phyloP scores from a whole-genome alignment of 1,139 yeast genomes.

The Debaryomyces sp. region DNA sequence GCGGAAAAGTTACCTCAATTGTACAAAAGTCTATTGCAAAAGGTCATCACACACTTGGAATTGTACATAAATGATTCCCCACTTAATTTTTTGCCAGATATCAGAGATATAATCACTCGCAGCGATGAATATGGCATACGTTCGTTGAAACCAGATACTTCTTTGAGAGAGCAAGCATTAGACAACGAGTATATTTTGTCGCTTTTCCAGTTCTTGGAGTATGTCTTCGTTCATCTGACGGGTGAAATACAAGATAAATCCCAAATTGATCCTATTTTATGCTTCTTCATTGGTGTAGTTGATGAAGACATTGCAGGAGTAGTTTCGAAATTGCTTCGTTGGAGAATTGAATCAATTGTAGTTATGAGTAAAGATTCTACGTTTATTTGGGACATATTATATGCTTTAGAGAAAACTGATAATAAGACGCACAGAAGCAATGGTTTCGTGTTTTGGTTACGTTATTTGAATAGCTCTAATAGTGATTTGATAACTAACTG shows the following conservation, averaged over 20 bases:
- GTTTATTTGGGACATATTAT: constrained; percentile 50
- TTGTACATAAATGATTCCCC: constrained; percentile 17
- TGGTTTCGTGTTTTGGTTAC: constrained; percentile 57
- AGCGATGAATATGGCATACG: not conserved
- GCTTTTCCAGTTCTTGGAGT: constrained; percentile 20
- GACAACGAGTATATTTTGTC: constrained; percentile 5
- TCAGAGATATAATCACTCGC: constrained; percentile 11
- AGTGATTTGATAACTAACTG: constrained; percentile 18
- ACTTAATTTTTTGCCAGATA: constrained; percentile 25
- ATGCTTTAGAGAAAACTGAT: constrained; percentile 30
- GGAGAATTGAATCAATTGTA: constrained; percentile 47
- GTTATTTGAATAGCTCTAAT: constrained; percentile 40
- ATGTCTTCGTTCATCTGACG: constrained; percentile 15
- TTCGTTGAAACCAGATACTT: not conserved
- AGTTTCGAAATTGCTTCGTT: constrained; percentile 45
- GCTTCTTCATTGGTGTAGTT: constrained; percentile 32
- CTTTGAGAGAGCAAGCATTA: not conserved
- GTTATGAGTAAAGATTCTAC: constrained; percentile 20
- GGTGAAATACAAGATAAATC: constrained; percentile 43
- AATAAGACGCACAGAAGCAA: constrained; percentile 39
- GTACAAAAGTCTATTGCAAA: constrained; percentile 18
- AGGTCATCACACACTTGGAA: constrained; percentile 16
- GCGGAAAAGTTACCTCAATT: constrained; percentile 23
- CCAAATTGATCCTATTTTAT: constrained; percentile 28
- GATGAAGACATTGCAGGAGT: constrained; percentile 34